Evolutionary conservation across 1,284 basidiomycete species (phyloP).

Genomic region (Phellopilus nigrolimitatus): DNA sequence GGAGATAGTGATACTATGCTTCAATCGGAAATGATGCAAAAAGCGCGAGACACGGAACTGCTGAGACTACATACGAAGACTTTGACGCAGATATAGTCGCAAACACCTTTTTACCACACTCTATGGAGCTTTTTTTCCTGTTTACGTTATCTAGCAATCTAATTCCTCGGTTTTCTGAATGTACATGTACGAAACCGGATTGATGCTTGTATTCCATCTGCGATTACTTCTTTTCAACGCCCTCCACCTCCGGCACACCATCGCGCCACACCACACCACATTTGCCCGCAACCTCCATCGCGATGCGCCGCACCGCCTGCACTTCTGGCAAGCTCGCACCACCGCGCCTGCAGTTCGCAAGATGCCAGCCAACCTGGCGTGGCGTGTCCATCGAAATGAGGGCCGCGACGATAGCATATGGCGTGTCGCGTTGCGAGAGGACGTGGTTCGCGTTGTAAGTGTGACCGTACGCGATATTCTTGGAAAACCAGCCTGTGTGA

Average conservation of each 20-base stretch:
- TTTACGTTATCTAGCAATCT: no score
- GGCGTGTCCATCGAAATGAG: conserved; percentile 33
- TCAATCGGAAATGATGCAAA: no score
- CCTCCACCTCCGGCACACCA: conserved; percentile 18
- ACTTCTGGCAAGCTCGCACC: conserved; percentile 17
- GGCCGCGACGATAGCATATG: conserved; percentile 32
- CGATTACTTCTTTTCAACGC: background rate
- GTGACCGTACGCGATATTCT: conserved; percentile 30
- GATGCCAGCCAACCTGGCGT: conserved; percentile 32
- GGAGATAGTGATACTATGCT: no score
- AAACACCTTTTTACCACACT: no score
- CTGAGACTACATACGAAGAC: no score
- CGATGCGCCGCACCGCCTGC: conserved; percentile 10
- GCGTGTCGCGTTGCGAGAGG: conserved; percentile 29
- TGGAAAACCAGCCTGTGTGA: conserved; percentile 18
- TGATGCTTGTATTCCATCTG: no score
- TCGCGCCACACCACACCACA: conserved; percentile 18
- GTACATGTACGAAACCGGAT: no score
- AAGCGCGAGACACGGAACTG: no score
- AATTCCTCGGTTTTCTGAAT: no score
- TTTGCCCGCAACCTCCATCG: conserved; percentile 14
- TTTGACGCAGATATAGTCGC: no score
- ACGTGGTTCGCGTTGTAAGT: conserved; percentile 27
- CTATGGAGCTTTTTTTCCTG: no score
- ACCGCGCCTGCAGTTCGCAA: conserved; percentile 20